Evolutionary conservation across 495 filamentous ascomycete genomes (phyloP).

Genomic region (Hypomontagnella monticulosa): DNA sequence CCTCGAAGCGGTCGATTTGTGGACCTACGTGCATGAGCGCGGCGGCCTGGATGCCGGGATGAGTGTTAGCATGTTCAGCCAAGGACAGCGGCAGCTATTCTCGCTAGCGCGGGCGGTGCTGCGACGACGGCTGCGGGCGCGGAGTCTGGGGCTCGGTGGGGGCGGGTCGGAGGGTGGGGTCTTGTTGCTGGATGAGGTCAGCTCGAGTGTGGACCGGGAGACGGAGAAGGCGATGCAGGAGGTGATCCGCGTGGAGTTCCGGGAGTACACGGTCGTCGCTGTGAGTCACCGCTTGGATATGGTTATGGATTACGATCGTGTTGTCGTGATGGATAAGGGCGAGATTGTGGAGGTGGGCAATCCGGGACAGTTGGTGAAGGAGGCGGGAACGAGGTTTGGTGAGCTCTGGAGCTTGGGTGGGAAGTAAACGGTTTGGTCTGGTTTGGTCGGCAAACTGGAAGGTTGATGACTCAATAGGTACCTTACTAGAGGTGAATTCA

Average conservation of each 20-base stretch:
- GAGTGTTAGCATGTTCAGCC: constrained; percentile 61
- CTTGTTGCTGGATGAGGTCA: constrained; percentile 54
- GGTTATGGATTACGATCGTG: constrained; percentile 58
- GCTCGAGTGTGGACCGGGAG: constrained; percentile 55
- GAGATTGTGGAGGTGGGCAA: constrained; percentile 54
- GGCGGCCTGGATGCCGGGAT: constrained; percentile 64
- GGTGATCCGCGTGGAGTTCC: constrained; percentile 56
- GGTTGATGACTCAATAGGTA: too few species aligned
- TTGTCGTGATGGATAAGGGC: constrained; percentile 57
- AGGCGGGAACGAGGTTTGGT: constrained; percentile 49
- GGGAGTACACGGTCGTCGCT: constrained; percentile 57
- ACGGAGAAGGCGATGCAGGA: constrained; percentile 57
- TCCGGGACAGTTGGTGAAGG: constrained; percentile 45
- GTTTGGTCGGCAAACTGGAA: too few species aligned
- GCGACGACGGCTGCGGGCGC: constrained; percentile 44
- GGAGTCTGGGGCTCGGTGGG: constrained; percentile 25
- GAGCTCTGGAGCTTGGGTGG: constrained; percentile 38
- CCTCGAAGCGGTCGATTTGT: constrained; percentile 60
- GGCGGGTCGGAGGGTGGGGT: constrained; percentile 39
- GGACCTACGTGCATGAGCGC: constrained; percentile 57
- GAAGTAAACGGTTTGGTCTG: constrained; percentile 5
- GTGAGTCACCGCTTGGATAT: constrained; percentile 60
- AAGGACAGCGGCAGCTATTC: constrained; percentile 73
- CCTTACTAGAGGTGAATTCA: too few species aligned
- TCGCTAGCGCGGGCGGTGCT: constrained; percentile 70